Conservation (phyloP, 805 yeast species). For the Starmerella bacillaris region DNA sequence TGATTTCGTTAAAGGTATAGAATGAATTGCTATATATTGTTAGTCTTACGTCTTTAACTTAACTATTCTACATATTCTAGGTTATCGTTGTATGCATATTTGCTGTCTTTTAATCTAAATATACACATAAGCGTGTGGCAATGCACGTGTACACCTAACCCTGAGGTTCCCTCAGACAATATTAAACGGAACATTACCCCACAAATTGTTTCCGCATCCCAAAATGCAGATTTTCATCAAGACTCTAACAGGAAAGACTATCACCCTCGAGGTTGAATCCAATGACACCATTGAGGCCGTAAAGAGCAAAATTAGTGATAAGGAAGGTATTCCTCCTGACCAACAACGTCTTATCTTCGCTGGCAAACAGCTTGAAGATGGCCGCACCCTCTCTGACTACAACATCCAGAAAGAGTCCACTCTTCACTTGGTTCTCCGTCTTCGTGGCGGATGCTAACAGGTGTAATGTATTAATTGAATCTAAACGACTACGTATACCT, state of each 20-base stretch:
- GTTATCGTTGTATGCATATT: not conserved
- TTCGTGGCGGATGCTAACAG: conserved; percentile 55
- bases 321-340: conserved; percentile 93
- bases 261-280: conserved; percentile 75
- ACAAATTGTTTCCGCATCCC: not conserved
- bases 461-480: not conserved
- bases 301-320: conserved; percentile 83
- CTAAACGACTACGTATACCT: too few species aligned
- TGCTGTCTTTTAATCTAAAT: not conserved
- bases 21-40: too few species aligned
- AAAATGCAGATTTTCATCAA: conserved; percentile 76
- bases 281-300: conserved; percentile 90
- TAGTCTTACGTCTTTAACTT: too few species aligned
- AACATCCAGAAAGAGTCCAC: conserved; percentile 90
- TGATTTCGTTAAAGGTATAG: too few species aligned
- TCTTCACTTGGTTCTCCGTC: conserved; percentile 62
- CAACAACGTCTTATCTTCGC: conserved; percentile 90
- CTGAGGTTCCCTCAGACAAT: not conserved
- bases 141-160: not conserved
- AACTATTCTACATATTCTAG: too few species aligned
- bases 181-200: not conserved
- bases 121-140: not conserved
- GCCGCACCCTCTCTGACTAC: conserved; percentile 82
- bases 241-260: conserved; percentile 95
- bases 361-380: conserved; percentile 90